Conservation (phyloP, 177 flowering plant genomes). For the Vitis hybrid region DNA sequence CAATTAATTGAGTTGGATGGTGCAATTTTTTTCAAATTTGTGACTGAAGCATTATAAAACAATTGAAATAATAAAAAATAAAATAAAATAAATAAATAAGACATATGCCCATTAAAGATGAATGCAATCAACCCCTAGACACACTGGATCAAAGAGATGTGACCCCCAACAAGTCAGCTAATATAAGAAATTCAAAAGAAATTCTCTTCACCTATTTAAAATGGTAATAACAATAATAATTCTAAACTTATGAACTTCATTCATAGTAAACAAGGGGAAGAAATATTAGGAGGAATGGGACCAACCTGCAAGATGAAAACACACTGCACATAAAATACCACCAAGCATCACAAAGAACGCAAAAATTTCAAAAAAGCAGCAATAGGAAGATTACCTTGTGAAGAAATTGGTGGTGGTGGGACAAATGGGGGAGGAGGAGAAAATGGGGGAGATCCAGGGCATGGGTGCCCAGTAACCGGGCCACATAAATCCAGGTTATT, state of each 20-base stretch:
- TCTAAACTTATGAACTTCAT: neutral
- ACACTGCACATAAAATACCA: neutral
- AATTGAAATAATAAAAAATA: neutral
- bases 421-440: slow-evolving; percentile 87
- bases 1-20: neutral
- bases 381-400: slow-evolving; percentile 37
- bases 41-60: neutral
- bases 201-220: neutral
- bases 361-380: neutral
- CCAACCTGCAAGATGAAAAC: neutral
- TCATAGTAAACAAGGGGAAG: neutral
- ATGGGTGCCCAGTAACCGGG: slow-evolving; percentile 71
- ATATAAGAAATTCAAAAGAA: neutral
- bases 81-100: neutral
- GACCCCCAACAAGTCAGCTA: neutral
- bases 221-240: neutral
- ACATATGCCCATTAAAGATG: neutral
- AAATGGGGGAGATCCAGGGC: slow-evolving; percentile 86
- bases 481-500: slow-evolving; percentile 70
- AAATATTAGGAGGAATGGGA: neutral
- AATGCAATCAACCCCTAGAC: neutral
- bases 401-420: slow-evolving; percentile 49
- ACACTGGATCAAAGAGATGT: neutral
- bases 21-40: neutral
- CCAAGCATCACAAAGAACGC: neutral